Base-by-base conservation (phyloP, 306 rosid species). In the Heteromeles arbutifolia region DNA sequence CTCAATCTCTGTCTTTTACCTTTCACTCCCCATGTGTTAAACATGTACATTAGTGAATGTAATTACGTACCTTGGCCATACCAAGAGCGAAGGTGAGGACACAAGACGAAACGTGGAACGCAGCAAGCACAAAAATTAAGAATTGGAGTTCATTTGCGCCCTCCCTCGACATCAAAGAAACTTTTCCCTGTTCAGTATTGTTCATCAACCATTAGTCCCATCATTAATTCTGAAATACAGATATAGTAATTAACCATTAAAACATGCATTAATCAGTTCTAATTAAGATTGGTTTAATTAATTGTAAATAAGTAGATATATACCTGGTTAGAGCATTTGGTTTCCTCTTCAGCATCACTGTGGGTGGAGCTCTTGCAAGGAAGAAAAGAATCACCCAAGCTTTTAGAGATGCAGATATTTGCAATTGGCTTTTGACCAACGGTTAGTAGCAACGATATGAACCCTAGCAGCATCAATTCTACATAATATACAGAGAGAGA, bases 41-140 rank as follows among this genome's bases (percentile, higher is more conserved):
- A 34, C 19, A 13, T 4, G 56, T 50, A 15, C 4, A 44, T 5
- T 11, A 17, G 19, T 0, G 28, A 56, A 63, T 4, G 2, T 44
- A 37, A 15, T 5, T 52, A 89, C 93, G 91, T 89, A 89, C 93
- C 93, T 89, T 89, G 4, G 89, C 90, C 78, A 86, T 74, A 43
- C 93, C 93, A 68, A 89, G 89, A 43, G 78, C 22, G 59, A 85
- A 85, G 15, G 87, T 89, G 68, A 89, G 87, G 13, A 86, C 25
- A 24, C 83, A 77, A 32, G 86, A 87, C 62, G 80, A 25, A 70
- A 87, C 79, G 69, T 89, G 93, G 77, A 61, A 71, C 63, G 80
- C 6, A 4, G 91, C 89, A 44, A 89, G 52, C 72, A 79, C 76
- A 54, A 87, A 84, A 12, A 87, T 84, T 7, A 84, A 75, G 73